Percentiles rank a stretch among this genome's conserved stretches.
These are phyloP conservation scores for Terfezia boudieri DNA, from an alignment of 495 filamentous ascomycete genomes.

Conservation along the genomic window DNA sequence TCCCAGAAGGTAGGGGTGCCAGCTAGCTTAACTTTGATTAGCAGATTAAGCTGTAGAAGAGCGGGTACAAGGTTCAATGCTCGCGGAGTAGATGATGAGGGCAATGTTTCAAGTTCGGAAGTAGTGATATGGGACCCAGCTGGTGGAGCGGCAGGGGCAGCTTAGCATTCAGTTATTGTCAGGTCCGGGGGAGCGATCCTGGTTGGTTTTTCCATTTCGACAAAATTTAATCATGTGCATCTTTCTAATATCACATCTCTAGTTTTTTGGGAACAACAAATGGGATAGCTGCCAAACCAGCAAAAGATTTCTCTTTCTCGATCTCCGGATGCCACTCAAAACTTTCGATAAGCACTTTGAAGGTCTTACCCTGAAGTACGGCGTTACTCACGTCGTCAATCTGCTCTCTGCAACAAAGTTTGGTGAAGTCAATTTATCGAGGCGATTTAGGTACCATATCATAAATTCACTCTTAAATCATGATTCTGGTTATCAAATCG, in stretches of 20 bases:
- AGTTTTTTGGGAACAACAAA: slow-evolving; percentile 88
- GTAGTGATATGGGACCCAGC: slow-evolving; percentile 48
- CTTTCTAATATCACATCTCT: not conserved
- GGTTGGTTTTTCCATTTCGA: slow-evolving; percentile 3
- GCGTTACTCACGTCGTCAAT: slow-evolving; percentile 75
- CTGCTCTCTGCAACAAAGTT: slow-evolving; percentile 69
- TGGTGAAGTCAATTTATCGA: slow-evolving; percentile 59
- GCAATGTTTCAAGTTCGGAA: slow-evolving; percentile 79
- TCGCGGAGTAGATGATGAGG: slow-evolving; percentile 89
- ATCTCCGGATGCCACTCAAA: slow-evolving; percentile 67
- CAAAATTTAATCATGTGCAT: not conserved
- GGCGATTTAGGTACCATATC: slow-evolving; percentile 56
- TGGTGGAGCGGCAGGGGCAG: slow-evolving; percentile 21
- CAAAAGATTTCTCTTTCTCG: slow-evolving; percentile 86
- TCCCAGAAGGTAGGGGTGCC: slow-evolving; percentile 36
- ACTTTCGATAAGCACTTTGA: slow-evolving; percentile 92
- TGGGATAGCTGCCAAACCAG: slow-evolving; percentile 70
- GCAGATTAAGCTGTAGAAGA: slow-evolving; percentile 74
- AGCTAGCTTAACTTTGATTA: slow-evolving; percentile 67
- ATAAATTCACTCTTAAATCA: slow-evolving; percentile 41
- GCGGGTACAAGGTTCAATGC: slow-evolving; percentile 94
- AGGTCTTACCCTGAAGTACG: slow-evolving; percentile 58
- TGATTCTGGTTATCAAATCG: slow-evolving; percentile 9
- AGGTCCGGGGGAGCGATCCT: slow-evolving; percentile 77
- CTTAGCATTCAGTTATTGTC: slow-evolving; percentile 78